These are phyloP conservation scores for Boletus reticuloceps DNA, from an alignment of 768 basidiomycete species.

Conservation along the genomic window DNA sequence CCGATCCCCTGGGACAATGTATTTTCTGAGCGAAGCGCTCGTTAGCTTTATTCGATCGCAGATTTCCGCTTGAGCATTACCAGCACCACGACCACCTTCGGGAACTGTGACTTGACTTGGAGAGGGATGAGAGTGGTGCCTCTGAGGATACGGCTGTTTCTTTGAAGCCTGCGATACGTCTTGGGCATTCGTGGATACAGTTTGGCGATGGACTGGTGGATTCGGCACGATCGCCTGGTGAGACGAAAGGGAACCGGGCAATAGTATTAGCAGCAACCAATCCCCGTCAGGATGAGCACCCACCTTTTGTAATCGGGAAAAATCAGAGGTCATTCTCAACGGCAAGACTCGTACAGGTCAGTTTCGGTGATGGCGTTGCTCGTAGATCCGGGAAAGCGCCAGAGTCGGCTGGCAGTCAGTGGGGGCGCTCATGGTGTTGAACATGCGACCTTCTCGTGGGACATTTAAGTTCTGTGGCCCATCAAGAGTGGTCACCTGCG, in stretches of 20 bases:
- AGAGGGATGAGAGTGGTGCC: not conserved
- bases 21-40: not conserved
- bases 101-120: not conserved
- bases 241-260: not conserved
- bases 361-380: not conserved
- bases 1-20: too few species aligned
- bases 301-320: not conserved
- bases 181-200: not conserved
- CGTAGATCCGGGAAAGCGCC: not conserved
- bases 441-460: too few species aligned
- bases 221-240: not conserved
- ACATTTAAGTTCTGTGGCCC: too few species aligned
- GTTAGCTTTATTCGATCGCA: not conserved
- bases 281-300: not conserved
- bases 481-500: too few species aligned
- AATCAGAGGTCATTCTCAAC: not conserved
- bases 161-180: not conserved
- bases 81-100: not conserved
- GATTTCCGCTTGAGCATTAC: not conserved
- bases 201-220: not conserved
- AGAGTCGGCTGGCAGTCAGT: not conserved
- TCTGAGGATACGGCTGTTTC: not conserved
- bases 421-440: too few species aligned
- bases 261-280: not conserved
- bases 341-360: not conserved